Evolutionary conservation across 352 stramenopile genomes (phyloP).

Genomic region (Pythium scleroteichum): DNA sequence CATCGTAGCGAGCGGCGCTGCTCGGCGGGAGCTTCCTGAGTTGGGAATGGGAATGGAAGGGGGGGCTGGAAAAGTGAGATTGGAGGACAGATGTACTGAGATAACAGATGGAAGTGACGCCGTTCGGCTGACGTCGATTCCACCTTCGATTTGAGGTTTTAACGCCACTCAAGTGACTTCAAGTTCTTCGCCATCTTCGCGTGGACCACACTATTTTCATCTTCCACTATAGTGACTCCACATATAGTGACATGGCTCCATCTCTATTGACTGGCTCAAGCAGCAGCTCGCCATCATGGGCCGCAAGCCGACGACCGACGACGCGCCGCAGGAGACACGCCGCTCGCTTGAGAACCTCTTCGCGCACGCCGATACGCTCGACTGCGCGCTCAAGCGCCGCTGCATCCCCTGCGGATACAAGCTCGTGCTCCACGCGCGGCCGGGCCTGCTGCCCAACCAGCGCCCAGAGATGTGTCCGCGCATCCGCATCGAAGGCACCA

Average conservation of each 20-base stretch:
- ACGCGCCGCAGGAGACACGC: conserved; percentile 11
- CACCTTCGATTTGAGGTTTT: conserved; percentile 18
- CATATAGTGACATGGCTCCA: conserved; percentile 29
- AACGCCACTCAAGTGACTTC: conserved; percentile 11
- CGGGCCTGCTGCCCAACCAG: conserved; percentile 66
- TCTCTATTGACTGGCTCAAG: conserved; percentile 21
- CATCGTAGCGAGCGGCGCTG: conserved; percentile 63
- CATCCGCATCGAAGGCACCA: conserved; percentile 26
- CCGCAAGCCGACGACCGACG: conserved; percentile 1
- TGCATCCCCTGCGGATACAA: conserved; percentile 90
- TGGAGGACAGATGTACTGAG: background rate
- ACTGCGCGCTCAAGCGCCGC: conserved; percentile 58
- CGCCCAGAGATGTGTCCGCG: conserved; percentile 76
- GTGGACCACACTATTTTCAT: conserved; percentile 16
- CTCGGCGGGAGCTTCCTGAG: background rate
- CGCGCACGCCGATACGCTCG: conserved; percentile 67
- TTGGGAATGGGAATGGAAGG: background rate
- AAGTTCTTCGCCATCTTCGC: conserved; percentile 3
- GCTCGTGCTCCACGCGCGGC: conserved; percentile 63
- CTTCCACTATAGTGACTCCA: background rate
- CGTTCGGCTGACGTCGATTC: background rate
- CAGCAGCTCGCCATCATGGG: conserved; percentile 5
- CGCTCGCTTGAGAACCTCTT: conserved; percentile 59
- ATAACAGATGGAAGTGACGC: background rate
- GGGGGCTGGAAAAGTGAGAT: background rate